Conservation (phyloP, 176 grass and related monocot species). For the Echinochloa phyllopogon region DNA sequence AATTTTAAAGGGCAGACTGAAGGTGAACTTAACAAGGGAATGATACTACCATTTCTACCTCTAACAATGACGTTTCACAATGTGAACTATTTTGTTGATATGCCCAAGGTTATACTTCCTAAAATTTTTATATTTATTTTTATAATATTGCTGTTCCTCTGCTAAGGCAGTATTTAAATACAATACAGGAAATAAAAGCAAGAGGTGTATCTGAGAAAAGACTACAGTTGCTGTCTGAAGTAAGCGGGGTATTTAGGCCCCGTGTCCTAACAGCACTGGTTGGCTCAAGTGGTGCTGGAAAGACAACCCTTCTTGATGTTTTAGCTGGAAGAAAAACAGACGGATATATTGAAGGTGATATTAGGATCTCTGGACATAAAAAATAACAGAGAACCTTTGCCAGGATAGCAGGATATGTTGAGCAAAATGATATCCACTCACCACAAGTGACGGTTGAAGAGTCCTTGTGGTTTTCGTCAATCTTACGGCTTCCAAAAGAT, state of each 20-base stretch:
- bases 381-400: conserved; percentile 81
- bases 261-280: conserved; percentile 75
- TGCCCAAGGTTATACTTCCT: conserved; percentile 62
- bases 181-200: conserved; percentile 57
- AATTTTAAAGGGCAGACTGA: conserved; percentile 23
- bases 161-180: conserved; percentile 17
- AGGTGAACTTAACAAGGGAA: conserved; percentile 45
- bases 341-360: conserved; percentile 75
- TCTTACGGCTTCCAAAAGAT: conserved; percentile 65
- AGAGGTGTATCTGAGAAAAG: conserved; percentile 58
- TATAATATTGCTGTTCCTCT: background rate
- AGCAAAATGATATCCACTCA: conserved; percentile 86
- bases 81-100: conserved; percentile 72
- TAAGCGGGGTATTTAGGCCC: conserved; percentile 76
- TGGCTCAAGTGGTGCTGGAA: conserved; percentile 80
- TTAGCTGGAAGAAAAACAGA: conserved; percentile 78
- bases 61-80: conserved; percentile 70
- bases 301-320: conserved; percentile 85
- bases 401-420: conserved; percentile 84
- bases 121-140: background rate
- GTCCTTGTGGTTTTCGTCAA: conserved; percentile 76
- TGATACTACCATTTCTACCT: conserved; percentile 77
- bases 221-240: conserved; percentile 66
- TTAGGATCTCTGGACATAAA: conserved; percentile 65
- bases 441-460: conserved; percentile 87